A percentile compares a stretch with the other conserved stretches of the same genome.
phyloP scores from a whole-genome alignment of 306 rosid species.

The Quercus ilex region DNA sequence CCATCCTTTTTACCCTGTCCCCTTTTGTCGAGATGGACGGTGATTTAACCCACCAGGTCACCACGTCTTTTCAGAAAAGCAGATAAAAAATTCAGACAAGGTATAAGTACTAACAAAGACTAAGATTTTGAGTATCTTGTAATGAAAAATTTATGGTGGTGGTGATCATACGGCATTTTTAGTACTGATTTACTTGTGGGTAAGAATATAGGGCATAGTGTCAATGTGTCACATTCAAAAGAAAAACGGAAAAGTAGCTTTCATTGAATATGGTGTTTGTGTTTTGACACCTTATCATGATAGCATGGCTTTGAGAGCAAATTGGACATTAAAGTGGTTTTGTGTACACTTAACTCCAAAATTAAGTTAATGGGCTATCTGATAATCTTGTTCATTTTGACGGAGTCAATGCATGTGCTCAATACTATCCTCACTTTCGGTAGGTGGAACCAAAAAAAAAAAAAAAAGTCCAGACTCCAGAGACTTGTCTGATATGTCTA shows the following conservation, averaged over 20 bases:
- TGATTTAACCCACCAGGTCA: slow-evolving; percentile 7
- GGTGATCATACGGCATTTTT: slow-evolving; percentile 8
- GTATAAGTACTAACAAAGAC: not conserved
- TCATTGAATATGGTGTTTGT: not conserved
- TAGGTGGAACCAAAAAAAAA: no score
- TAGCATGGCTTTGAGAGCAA: no score
- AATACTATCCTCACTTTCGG: no score
- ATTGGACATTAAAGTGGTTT: no score
- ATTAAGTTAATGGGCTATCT: no score
- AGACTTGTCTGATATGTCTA: no score
- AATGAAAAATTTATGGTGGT: not conserved
- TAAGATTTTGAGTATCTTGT: slow-evolving; percentile 1
- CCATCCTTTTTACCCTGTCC: not conserved
- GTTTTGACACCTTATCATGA: no score
- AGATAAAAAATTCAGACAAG: slow-evolving; percentile 10
- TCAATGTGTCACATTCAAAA: not conserved
- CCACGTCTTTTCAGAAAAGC: slow-evolving; percentile 18
- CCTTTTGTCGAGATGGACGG: not conserved
- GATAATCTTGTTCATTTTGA: no score
- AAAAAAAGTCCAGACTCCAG: no score
- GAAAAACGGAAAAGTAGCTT: not conserved
- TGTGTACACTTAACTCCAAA: no score
- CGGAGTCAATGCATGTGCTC: no score
- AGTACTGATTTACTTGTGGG: not conserved
- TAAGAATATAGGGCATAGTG: not conserved